A percentile compares a stretch with the other conserved stretches of the same genome.
Conservation (phyloP, 768 basidiomycete species). For the Daedaleopsis nitida region DNA sequence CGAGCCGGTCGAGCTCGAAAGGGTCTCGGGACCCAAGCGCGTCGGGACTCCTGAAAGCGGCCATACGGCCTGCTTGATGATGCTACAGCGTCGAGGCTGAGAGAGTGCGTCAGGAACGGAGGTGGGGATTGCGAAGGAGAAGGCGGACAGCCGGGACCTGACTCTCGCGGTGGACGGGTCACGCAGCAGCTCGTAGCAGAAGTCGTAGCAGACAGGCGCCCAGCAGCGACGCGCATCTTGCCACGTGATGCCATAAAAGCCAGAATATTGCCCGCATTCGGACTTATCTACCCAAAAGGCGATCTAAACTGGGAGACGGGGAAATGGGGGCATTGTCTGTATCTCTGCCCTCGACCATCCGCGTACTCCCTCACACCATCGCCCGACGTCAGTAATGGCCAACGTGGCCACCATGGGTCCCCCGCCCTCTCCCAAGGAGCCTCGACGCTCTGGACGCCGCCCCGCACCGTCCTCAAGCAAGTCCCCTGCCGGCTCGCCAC, state of each 20-base stretch:
- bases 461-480: slow-evolving; percentile 71
- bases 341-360: slow-evolving; percentile 19
- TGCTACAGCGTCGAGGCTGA: too few relatives aligned
- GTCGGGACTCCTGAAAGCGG: slow-evolving; percentile 15
- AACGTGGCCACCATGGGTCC: slow-evolving; percentile 75
- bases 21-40: slow-evolving; percentile 44
- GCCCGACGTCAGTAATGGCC: slow-evolving; percentile 44
- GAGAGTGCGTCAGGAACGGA: too few relatives aligned
- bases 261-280: not conserved
- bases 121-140: too few relatives aligned
- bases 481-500: slow-evolving; percentile 67
- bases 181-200: too few relatives aligned
- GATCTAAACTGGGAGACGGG: slow-evolving; percentile 15
- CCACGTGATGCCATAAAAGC: not conserved
- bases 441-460: slow-evolving; percentile 75
- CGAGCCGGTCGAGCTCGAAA: slow-evolving; percentile 69
- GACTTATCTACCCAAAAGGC: slow-evolving; percentile 13
- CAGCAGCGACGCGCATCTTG: not conserved
- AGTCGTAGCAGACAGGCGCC: too few relatives aligned
- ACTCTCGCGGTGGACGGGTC: too few relatives aligned
- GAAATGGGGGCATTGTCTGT: slow-evolving; percentile 25
- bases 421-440: slow-evolving; percentile 75
- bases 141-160: too few relatives aligned
- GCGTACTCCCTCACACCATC: slow-evolving; percentile 19
- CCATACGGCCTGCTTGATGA: slow-evolving; percentile 1